Evolutionary conservation across 331 rosid species (phyloP).

Genomic region (Acacia concinna): DNA sequence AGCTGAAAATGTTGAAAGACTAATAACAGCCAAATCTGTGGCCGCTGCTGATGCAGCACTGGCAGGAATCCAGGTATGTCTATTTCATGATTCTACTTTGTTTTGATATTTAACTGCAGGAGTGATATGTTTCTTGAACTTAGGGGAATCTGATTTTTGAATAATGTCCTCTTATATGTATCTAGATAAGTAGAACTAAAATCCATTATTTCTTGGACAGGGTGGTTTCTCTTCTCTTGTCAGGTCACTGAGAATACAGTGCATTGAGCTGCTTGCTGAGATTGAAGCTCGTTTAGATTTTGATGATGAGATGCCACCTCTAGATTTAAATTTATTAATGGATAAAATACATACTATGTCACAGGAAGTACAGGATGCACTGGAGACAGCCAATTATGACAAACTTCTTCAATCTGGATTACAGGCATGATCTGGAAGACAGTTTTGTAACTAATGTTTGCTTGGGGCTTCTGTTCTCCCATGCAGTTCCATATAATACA

Average conservation of each 20-base stretch:
- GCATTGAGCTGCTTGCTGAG: constrained; percentile 90
- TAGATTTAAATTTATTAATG: constrained; percentile 61
- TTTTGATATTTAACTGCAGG: neutral
- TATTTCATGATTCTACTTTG: constrained; percentile 1
- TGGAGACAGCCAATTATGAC: constrained; percentile 90
- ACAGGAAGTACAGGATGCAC: constrained; percentile 73
- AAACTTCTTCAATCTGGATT: constrained; percentile 95
- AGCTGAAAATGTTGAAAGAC: constrained; percentile 81
- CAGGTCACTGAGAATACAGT: constrained; percentile 61
- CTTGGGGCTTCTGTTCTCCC: neutral
- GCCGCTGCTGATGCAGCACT: constrained; percentile 94
- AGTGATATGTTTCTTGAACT: neutral
- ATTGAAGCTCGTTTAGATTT: constrained; percentile 97
- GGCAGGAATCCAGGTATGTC: constrained; percentile 81
- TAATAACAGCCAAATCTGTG: constrained; percentile 70
- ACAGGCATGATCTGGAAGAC: constrained; percentile 53
- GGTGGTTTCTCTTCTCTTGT: constrained; percentile 93
- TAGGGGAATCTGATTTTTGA: neutral
- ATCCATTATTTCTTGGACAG: constrained; percentile 41
- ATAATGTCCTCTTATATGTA: constrained; percentile 3
- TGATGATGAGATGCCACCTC: constrained; percentile 93
- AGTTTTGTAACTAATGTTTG: constrained; percentile 9
- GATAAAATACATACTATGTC: constrained; percentile 61
- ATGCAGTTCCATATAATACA: neutral
- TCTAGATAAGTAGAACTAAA: constrained; percentile 7